Evolutionary conservation across 1,284 basidiomycete species (phyloP), one percentile per base, ranked within the genome.

Genomic region (Trametes sp.): DNA sequence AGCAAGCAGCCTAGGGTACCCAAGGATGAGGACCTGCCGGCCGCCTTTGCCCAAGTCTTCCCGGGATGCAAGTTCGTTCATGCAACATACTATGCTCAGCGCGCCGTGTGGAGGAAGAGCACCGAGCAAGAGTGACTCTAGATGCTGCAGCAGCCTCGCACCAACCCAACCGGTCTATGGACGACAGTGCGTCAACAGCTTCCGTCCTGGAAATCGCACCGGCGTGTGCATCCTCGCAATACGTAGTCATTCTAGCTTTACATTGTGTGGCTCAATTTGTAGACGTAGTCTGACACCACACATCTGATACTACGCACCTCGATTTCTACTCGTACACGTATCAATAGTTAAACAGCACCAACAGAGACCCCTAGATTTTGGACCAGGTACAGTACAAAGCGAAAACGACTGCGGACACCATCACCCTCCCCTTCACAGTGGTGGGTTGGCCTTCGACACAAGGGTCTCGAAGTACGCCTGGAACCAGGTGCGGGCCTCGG

Each of bases 401-500:
- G 46, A 46, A 42, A 24, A 49, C 38, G 8, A 55, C 60, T 54
- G 35, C 60, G 38, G 38, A 36, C 53, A 42, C 45, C 23, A 51
- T 14, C 21, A 33, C 16, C 14, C 38, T 35, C 29, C 21, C 46
- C 53, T 41, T 78, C 80, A 86, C 46, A 87, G 76, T 42, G 85
- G 59, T 6, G 85, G 86, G 77, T 80, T 85, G 59, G 87, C 86
- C 59, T 80, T 78, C 60, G 73, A 75, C 55, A 88, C 84, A 57
- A 87, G 75, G 29, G 77, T 79, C 73, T 80, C 74, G 74, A 88
- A 88, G 80, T 84, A 88, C 24, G 78, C 73, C 79, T 87, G 84
- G 86, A 87, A 88, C 84, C 86, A 89, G 48, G 81, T 81, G 42
- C 86, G 86, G 57, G 86, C 86, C 74, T 88, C 84, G 31, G 86